These are phyloP conservation scores for Blakeslea trispora DNA, from an alignment of 371 early-diverging fungal genomes.

Conservation along the genomic window DNA sequence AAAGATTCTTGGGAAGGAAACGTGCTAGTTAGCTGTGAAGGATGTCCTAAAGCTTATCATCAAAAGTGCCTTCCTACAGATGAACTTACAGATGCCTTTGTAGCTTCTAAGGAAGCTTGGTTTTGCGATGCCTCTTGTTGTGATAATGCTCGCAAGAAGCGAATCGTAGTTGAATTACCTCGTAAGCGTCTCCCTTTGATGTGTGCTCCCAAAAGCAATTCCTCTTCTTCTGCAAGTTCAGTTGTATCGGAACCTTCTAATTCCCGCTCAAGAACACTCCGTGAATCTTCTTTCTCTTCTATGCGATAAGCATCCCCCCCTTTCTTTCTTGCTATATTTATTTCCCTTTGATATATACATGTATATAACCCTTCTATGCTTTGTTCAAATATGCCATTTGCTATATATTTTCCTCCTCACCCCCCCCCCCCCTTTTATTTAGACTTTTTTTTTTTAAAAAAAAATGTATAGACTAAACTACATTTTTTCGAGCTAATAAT, in stretches of 20 bases:
- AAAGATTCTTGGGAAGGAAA: constrained; percentile 68
- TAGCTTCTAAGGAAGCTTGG: constrained; percentile 56
- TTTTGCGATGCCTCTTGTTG: constrained; percentile 73
- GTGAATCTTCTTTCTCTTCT: constrained; percentile 5
- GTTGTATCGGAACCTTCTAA: not conserved
- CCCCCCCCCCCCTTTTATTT: no score
- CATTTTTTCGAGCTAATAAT: no score
- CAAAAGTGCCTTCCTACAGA: constrained; percentile 59
- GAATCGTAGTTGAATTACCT: constrained; percentile 66
- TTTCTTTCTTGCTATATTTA: no score
- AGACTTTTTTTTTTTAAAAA: no score
- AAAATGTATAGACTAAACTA: no score
- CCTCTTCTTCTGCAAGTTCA: not conserved
- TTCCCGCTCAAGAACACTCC: constrained; percentile 11
- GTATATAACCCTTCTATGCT: no score
- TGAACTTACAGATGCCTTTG: constrained; percentile 53
- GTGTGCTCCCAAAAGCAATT: constrained; percentile 63
- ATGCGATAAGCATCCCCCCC: no score
- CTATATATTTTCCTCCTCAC: no score
- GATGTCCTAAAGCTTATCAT: constrained; percentile 85
- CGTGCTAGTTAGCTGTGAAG: constrained; percentile 79
- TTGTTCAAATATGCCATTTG: no score
- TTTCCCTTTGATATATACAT: no score
- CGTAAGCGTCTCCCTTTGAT: constrained; percentile 72
- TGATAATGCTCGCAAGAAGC: constrained; percentile 62